These are phyloP conservation scores for Plasmodium inui DNA, from an alignment of 169 alveolate genomes.

Conservation along the genomic window DNA sequence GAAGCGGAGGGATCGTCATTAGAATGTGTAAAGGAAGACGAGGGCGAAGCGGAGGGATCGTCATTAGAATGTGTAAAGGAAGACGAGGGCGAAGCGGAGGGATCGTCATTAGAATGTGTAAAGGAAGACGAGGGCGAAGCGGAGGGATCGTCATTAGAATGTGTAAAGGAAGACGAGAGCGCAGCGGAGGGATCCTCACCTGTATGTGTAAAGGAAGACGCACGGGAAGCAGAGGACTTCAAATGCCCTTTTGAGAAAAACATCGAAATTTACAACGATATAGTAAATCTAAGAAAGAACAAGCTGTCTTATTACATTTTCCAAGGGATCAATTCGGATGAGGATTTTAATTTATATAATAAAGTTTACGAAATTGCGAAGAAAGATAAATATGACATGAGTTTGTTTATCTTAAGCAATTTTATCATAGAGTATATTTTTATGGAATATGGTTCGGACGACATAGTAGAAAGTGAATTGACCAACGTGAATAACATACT, in stretches of 20 bases:
- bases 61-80: too few species aligned
- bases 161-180: too few species aligned
- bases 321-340: neutral
- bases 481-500: constrained; percentile 60
- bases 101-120: neutral
- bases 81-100: neutral
- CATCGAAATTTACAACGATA: constrained; percentile 35
- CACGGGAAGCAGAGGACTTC: neutral
- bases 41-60: neutral
- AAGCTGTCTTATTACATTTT: constrained; percentile 46
- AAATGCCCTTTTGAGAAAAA: constrained; percentile 37
- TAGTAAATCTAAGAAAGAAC: constrained; percentile 56
- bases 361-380: constrained; percentile 43
- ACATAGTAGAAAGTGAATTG: constrained; percentile 57
- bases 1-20: neutral
- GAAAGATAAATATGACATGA: constrained; percentile 69
- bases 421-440: constrained; percentile 55
- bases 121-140: neutral
- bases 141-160: too few species aligned
- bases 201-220: neutral
- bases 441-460: constrained; percentile 42
- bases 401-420: constrained; percentile 65
- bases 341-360: constrained; percentile 22
- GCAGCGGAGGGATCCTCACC: neutral
- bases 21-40: neutral